Evolutionary conservation across 345 rosid species (phyloP).

Genomic region (Aquilaria malaccensis): DNA sequence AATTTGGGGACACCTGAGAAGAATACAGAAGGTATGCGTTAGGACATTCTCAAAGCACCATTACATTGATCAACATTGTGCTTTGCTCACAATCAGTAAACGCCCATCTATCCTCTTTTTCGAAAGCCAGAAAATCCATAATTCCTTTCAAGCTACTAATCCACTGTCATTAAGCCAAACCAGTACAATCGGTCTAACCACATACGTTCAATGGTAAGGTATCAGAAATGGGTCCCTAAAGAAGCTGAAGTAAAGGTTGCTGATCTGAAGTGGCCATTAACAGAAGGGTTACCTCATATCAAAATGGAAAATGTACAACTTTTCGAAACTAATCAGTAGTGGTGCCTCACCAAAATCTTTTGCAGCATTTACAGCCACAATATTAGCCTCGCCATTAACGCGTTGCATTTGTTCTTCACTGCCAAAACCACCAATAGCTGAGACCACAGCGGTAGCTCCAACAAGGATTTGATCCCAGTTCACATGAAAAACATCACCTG

Average conservation of each 20-base stretch:
- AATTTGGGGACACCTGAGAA: conserved; percentile 76
- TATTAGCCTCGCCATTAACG: conserved; percentile 85
- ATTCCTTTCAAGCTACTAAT: too few species aligned
- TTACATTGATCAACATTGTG: neutral
- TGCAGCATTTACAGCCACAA: conserved; percentile 74
- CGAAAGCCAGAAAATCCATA: too few species aligned
- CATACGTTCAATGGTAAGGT: too few species aligned
- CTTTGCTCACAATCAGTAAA: too few species aligned
- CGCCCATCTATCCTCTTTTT: too few species aligned
- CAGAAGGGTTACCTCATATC: too few species aligned
- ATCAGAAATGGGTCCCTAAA: neutral
- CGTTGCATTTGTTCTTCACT: conserved; percentile 88
- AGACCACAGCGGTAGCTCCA: conserved; percentile 87
- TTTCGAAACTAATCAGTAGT: neutral
- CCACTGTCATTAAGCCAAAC: too few species aligned
- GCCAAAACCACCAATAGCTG: conserved; percentile 90
- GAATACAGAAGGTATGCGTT: conserved; percentile 3
- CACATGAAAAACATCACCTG: conserved; percentile 88
- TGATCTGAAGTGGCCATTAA: too few species aligned
- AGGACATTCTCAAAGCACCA: neutral
- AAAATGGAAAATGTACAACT: neutral
- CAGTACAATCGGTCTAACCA: too few species aligned
- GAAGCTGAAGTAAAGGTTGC: neutral
- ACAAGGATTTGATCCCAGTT: conserved; percentile 90
- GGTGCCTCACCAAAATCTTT: conserved; percentile 62